Base-by-base conservation (phyloP, 345 rosid species). In the Lenwebbia sp. region DNA sequence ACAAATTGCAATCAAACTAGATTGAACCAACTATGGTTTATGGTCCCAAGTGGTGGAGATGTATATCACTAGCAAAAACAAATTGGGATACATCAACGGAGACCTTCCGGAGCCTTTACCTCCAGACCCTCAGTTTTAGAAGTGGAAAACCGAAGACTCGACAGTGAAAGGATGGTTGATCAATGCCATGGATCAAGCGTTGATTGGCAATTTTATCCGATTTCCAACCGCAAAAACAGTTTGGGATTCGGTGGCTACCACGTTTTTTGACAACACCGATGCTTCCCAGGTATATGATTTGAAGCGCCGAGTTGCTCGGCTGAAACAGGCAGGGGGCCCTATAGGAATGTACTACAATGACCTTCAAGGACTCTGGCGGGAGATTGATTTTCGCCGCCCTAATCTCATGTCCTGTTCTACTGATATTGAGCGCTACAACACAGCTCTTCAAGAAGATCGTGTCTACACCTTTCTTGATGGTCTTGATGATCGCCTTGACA, bases 111-210 rank as follows among this genome's bases (percentile, higher is more conserved):
- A 15, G 14, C 37, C 74, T 60, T 19, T 13, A n/a, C 13, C 0
- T 0, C 28, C 0, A 0, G 2, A 28, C 13, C 1, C 10, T 60
- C 1, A 9, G 19, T 60, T 60, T 60, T 5, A 21, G 0, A 60
- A 60, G 37, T 28, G 37, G 37, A 60, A 60, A 28, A 13, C 0
- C 0, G 1, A 60, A 37, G 37, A 13, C 14, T 60, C 21, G 5
- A 60, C 0, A 14, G 0, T 60, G 74, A 60, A 60, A 28, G 15
- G 37, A 60, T n/a, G 21, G 74, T 1, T 7, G 28, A 60, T 60
- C 74, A 60, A 60, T 19, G 28, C 37, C 10, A 60, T 28, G 30
- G 21, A 60, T 9, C 1, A 7, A 0, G 0, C 2, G 10, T 60
- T 60, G 74, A 60, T 28, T 60, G 21, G 21, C 19, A 60, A 28